These are phyloP conservation scores for Guyanaporus albipodus DNA, from an alignment of 768 basidiomycete genomes.

Conservation along the genomic window DNA sequence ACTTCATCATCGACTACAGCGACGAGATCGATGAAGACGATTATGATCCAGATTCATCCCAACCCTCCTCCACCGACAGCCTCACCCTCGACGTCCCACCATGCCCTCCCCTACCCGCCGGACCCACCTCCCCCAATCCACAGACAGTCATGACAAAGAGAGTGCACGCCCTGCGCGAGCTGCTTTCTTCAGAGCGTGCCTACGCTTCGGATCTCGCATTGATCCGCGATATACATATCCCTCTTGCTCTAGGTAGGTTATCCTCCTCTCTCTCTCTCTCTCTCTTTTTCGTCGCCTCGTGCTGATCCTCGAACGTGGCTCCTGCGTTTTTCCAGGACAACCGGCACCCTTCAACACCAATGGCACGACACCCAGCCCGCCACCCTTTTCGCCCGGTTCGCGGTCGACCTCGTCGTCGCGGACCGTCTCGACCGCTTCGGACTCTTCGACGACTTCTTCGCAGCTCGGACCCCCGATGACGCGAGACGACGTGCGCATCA, in stretches of 20 bases:
- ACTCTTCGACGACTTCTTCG: slow-evolving; percentile 49
- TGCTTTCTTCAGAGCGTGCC: slow-evolving; percentile 74
- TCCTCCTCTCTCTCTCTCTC: no score
- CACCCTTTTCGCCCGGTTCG: slow-evolving; percentile 30
- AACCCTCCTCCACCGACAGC: slow-evolving; percentile 25
- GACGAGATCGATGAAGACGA: slow-evolving; percentile 28
- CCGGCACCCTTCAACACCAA: slow-evolving; percentile 36
- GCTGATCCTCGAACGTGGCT: slow-evolving; percentile 10
- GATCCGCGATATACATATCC: slow-evolving; percentile 74
- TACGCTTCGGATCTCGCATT: slow-evolving; percentile 82
- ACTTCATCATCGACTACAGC: slow-evolving; percentile 17
- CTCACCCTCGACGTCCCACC: slow-evolving; percentile 18
- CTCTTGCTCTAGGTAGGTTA: slow-evolving; percentile 66
- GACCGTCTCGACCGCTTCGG: slow-evolving; percentile 43
- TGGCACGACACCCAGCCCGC: slow-evolving; percentile 23
- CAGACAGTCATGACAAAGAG: slow-evolving; percentile 55
- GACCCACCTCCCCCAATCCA: slow-evolving; percentile 27
- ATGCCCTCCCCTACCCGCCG: slow-evolving; percentile 1
- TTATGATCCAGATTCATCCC: slow-evolving; percentile 23
- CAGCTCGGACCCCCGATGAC: slow-evolving; percentile 61
- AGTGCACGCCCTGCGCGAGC: slow-evolving; percentile 70
- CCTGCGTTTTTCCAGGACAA: slow-evolving; percentile 35
- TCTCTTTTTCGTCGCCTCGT: neutral
- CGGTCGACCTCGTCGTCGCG: slow-evolving; percentile 37
- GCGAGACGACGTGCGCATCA: slow-evolving; percentile 59